Conservation (phyloP, 164 flowering plant species). For the Aristolochia contorta region DNA sequence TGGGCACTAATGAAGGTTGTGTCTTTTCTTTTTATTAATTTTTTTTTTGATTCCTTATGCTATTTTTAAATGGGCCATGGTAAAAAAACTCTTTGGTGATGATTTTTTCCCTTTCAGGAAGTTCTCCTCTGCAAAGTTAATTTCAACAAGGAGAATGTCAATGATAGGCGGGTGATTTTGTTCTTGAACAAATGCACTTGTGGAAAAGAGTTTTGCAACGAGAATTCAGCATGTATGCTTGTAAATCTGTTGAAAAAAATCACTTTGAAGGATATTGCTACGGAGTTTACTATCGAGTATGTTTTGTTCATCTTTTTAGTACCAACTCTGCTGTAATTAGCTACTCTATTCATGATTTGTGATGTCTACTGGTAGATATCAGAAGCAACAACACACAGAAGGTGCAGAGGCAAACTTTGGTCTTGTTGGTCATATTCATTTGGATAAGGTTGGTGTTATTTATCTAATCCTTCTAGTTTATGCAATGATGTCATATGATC, state of each 20-base stretch:
- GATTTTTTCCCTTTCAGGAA: slow-evolving; percentile 40
- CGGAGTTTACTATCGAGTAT: slow-evolving; percentile 67
- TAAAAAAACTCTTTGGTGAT: background rate
- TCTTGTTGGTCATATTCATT: slow-evolving; percentile 78
- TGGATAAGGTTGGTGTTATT: slow-evolving; percentile 43
- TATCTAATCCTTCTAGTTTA: background rate
- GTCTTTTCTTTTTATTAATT: background rate
- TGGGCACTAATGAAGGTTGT: slow-evolving; percentile 95
- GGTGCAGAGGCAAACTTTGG: slow-evolving; percentile 33
- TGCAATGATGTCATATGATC: background rate
- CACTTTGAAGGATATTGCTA: slow-evolving; percentile 51
- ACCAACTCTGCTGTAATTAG: background rate
- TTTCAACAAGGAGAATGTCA: slow-evolving; percentile 43
- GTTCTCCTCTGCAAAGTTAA: slow-evolving; percentile 58
- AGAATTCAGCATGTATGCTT: slow-evolving; percentile 60
- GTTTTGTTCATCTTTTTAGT: slow-evolving; percentile 7
- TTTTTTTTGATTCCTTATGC: background rate
- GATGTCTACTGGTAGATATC: slow-evolving; percentile 30
- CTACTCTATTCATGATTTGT: background rate
- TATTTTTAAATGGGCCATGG: background rate
- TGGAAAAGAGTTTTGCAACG: slow-evolving; percentile 62
- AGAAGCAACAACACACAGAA: slow-evolving; percentile 21
- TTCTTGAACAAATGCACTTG: slow-evolving; percentile 67
- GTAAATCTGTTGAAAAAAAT: slow-evolving; percentile 48
- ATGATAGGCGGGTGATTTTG: slow-evolving; percentile 64